phyloP scores from a whole-genome alignment of 768 basidiomycete genomes.

The Daedalea quercina region DNA sequence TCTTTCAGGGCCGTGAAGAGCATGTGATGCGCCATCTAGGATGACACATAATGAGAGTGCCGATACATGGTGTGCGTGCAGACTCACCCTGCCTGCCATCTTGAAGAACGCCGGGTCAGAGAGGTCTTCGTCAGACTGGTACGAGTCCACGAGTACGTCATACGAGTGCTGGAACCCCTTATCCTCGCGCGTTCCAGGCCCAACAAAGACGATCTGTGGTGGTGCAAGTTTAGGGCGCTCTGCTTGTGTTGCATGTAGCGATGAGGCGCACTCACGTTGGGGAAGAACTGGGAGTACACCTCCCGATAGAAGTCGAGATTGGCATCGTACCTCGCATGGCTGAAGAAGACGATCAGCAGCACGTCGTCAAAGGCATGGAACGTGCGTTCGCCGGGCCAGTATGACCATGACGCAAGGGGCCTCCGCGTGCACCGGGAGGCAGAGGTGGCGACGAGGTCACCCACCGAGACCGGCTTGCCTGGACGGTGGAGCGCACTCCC shows the following conservation, averaged over 20 bases:
- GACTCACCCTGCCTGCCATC: conserved; percentile 37
- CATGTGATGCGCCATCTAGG: conserved; percentile 46
- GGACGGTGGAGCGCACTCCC: conserved; percentile 1
- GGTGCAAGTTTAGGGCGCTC: background rate
- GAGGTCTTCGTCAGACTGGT: conserved; percentile 37
- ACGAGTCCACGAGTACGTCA: conserved; percentile 43
- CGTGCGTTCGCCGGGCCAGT: conserved; percentile 11
- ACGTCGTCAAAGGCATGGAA: conserved; percentile 36
- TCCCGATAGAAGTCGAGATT: conserved; percentile 41
- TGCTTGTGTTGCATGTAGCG: background rate
- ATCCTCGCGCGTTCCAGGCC: conserved; percentile 40
- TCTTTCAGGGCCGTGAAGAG: conserved; percentile 39
- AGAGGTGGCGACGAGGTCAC: conserved; percentile 3
- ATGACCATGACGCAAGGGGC: conserved; percentile 11
- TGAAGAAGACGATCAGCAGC: conserved; percentile 44
- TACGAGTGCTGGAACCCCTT: conserved; percentile 41
- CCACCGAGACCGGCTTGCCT: background rate
- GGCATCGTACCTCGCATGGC: conserved; percentile 38
- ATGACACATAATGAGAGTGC: background rate
- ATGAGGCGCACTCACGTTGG: conserved; percentile 31
- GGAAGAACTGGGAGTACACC: conserved; percentile 42
- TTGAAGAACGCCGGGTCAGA: conserved; percentile 27
- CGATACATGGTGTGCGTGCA: background rate
- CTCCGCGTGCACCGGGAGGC: conserved; percentile 17
- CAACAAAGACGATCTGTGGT: conserved; percentile 41